Percentiles rank a stretch among this genome's conserved stretches.
phyloP scores from a whole-genome alignment of 495 filamentous ascomycete species.

The Schizothecium vesticola region DNA sequence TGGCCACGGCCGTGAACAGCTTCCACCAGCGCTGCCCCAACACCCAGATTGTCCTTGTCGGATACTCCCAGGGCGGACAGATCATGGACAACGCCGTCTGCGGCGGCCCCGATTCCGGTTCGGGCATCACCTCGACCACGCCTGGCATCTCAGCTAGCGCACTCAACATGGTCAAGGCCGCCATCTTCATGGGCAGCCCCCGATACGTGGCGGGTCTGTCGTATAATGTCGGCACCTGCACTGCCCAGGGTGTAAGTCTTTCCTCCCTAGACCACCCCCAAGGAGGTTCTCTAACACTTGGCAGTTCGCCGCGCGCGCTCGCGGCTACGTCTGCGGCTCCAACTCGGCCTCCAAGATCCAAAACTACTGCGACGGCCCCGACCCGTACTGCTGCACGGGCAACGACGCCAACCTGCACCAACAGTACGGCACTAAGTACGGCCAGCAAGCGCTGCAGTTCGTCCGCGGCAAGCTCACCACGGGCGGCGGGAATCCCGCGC shows the following conservation, averaged over 20 bases:
- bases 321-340: conserved; percentile 51
- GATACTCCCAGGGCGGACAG: conserved; percentile 60
- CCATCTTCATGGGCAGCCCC: conserved; percentile 61
- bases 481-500: not conserved
- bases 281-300: not conserved
- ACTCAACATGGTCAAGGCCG: conserved; percentile 41
- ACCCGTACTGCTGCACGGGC: conserved; percentile 64
- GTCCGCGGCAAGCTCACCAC: conserved; percentile 16
- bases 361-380: conserved; percentile 58
- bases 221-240: conserved; percentile 58
- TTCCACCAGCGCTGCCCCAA: conserved; percentile 51
- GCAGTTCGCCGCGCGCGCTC: conserved; percentile 53
- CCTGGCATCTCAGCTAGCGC: conserved; percentile 3
- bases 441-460: conserved; percentile 32
- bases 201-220: conserved; percentile 47
- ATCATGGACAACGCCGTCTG: conserved; percentile 61
- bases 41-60: conserved; percentile 55
- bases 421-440: conserved; percentile 52
- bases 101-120: conserved; percentile 51
- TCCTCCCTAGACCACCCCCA: not conserved
- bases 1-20: conserved; percentile 50
- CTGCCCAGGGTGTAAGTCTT: conserved; percentile 48
- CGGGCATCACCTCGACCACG: conserved; percentile 27
- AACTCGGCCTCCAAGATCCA: conserved; percentile 43
- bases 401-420: conserved; percentile 55